Percentiles rank a stretch among this genome's conserved stretches.
Evolutionary conservation across 371 early-diverging fungal species (phyloP).

Genomic region (Smittium culicis): DNA sequence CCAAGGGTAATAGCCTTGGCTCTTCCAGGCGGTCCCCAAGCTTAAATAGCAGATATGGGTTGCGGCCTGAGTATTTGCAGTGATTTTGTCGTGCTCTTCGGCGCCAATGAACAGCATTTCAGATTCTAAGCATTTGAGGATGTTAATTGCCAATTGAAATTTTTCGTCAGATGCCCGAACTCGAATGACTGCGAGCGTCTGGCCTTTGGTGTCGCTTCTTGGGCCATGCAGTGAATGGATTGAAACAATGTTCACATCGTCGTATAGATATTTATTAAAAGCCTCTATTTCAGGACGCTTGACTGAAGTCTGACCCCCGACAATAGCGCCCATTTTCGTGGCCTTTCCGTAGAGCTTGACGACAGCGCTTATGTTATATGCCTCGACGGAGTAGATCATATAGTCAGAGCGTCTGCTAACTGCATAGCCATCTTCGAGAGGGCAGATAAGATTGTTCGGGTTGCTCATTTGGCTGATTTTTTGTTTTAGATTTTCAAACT

Average conservation of each 20-base stretch:
- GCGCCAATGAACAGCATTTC: conserved; percentile 61
- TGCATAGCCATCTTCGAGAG: conserved; percentile 64
- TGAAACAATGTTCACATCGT: conserved; percentile 81
- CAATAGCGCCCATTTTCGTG: conserved; percentile 76
- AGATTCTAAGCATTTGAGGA: conserved; percentile 60
- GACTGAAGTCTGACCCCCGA: conserved; percentile 77
- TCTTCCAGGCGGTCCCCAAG: conserved; percentile 92
- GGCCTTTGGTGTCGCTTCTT: conserved; percentile 62
- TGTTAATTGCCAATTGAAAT: conserved; percentile 41
- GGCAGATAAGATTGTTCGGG: conserved; percentile 42
- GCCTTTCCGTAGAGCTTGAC: conserved; percentile 77
- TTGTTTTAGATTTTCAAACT: conserved; percentile 39
- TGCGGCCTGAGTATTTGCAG: conserved; percentile 94
- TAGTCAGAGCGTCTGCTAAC: conserved; percentile 73
- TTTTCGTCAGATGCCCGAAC: conserved; percentile 51
- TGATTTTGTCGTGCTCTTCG: conserved; percentile 84
- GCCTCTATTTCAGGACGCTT: conserved; percentile 86
- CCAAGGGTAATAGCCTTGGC: conserved; percentile 74
- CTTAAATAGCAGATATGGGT: conserved; percentile 88
- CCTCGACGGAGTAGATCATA: conserved; percentile 89
- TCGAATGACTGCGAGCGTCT: conserved; percentile 71
- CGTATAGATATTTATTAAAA: conserved; percentile 67
- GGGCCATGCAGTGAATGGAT: conserved; percentile 96
- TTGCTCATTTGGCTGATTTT: conserved; percentile 6
- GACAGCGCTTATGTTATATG: conserved; percentile 66